Conservation (phyloP, 768 basidiomycete species). For the Multifurca ochricompacta region DNA sequence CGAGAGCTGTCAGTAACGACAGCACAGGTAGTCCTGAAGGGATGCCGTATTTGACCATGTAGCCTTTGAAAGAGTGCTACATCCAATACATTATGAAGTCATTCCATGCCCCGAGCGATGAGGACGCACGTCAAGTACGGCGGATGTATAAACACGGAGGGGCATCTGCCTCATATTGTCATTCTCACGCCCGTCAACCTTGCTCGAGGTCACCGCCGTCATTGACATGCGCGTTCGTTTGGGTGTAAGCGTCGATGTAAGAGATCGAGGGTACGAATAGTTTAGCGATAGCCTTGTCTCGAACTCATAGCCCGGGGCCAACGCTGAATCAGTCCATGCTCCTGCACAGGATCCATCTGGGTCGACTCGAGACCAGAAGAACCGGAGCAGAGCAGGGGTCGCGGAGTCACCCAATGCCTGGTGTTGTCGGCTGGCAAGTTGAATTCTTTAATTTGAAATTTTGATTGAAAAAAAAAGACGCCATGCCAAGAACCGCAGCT, state of each 20-base stretch:
- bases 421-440: not conserved
- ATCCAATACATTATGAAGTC: too few species aligned
- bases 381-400: too few species aligned
- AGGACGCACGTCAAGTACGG: not conserved
- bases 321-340: too few species aligned
- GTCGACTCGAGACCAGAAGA: too few species aligned
- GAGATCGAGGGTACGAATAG: slow-evolving; percentile 1
- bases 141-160: not conserved
- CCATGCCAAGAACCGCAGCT: not conserved
- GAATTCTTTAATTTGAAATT: not conserved
- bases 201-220: not conserved
- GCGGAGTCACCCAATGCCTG: too few species aligned
- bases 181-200: not conserved
- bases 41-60: not conserved
- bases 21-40: too few species aligned
- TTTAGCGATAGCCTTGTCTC: not conserved
- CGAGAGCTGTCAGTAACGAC: too few species aligned
- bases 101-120: not conserved
- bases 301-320: too few species aligned
- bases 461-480: not conserved
- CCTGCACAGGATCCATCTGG: not conserved
- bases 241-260: not conserved
- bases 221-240: not conserved
- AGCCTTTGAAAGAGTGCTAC: not conserved
- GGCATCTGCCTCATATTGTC: not conserved